Base-by-base conservation (phyloP, 768 basidiomycete genomes). In the Porpolomopsis calyptriformis region DNA sequence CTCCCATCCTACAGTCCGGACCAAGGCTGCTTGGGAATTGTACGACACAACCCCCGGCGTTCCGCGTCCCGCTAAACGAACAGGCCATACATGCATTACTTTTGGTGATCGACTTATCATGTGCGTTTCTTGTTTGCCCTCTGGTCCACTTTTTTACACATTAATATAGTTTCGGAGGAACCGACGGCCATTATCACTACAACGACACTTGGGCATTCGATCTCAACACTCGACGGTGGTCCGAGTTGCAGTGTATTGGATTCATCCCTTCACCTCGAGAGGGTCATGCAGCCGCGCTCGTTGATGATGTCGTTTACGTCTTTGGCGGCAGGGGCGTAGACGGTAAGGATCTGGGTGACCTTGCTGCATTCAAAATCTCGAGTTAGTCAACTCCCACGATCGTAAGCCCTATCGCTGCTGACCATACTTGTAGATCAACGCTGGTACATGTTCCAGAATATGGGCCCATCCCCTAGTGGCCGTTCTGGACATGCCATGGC, bases 391-490 rank as follows among this genome's bases (percentile, higher is more conserved):
- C 20, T 49, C 46, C 29, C 39, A 36, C 43, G 19, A 27, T 38
- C 10, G 25, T 51, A 19, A 44, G 53, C 41, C 53, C 43, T 23
- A 34, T 49, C 39, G 20, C 8, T 14, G 36, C 38, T 24, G 60
- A 6, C 22, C 14, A 18, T 27, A 34, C n/a, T 24, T 18, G 35
- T 37, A 97, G 94, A 92, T 64, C 88, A 91, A 58, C 76, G 96
- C 55, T 99, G 96, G 96, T 99, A 93, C 67, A 98, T 93, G 90
- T 99, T 99, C 71, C 92, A 97, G 64, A 96, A 97, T 59, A 99
- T 99, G 96, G 96, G 96, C 0, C 94, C 94, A 14, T 78, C 89
- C 12, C 96, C 96, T 1, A 82, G 73, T 33, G 88, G 90, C 2
- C 77, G 96, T 41, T 93, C 90, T 7, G 96, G 96, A 1, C 96